Evolutionary conservation across 768 basidiomycete genomes (phyloP).

Genomic region (Asterophora parasitica): DNA sequence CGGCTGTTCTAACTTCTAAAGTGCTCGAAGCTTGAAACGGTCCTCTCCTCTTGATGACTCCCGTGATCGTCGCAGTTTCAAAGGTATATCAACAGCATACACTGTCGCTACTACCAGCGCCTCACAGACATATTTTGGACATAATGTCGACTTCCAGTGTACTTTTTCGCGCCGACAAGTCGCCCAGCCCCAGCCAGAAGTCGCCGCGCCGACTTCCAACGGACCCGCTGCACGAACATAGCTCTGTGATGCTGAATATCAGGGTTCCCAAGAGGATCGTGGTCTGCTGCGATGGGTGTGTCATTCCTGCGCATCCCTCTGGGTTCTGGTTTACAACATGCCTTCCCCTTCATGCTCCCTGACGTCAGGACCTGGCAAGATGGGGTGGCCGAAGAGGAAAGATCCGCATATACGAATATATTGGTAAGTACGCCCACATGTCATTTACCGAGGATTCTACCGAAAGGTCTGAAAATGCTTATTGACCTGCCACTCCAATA

Average conservation of each 20-base stretch:
- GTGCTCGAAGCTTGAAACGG: no score
- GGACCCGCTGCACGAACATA: slow-evolving; percentile 22
- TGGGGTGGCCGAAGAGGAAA: slow-evolving; percentile 39
- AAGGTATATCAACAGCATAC: neutral
- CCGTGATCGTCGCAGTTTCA: slow-evolving; percentile 9
- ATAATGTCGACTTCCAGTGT: slow-evolving; percentile 3
- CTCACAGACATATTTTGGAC: neutral
- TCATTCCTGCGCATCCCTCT: neutral
- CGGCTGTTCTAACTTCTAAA: no score
- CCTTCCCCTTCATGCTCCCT: neutral
- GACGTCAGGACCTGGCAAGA: slow-evolving; percentile 69
- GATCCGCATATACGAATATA: slow-evolving; percentile 52
- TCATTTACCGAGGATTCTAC: no score
- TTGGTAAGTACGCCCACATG: slow-evolving; percentile 31
- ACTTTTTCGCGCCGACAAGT: slow-evolving; percentile 1
- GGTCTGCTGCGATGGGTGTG: slow-evolving; percentile 74
- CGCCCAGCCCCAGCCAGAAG: slow-evolving; percentile 4
- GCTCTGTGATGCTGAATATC: slow-evolving; percentile 11
- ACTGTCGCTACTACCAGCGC: neutral
- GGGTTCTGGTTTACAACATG: neutral
- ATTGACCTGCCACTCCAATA: slow-evolving; percentile 16
- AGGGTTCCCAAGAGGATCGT: slow-evolving; percentile 53
- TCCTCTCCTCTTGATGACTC: neutral
- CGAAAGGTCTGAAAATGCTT: neutral
- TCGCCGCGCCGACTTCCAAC: slow-evolving; percentile 30